phyloP scores from a whole-genome alignment of 345 rosid genomes.

The Populus euphratica region DNA sequence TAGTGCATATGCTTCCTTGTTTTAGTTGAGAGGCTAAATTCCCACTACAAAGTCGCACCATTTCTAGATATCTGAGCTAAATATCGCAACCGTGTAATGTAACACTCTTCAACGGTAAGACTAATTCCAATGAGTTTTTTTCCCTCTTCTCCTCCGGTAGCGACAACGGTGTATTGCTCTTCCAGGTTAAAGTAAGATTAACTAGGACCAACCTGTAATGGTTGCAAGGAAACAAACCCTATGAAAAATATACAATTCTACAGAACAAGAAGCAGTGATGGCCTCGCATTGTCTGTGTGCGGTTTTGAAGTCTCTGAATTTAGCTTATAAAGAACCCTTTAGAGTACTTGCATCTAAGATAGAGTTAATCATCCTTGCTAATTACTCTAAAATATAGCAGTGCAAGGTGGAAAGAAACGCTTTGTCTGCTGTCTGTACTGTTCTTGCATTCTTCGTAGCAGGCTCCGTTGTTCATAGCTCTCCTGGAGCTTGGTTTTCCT shows the following conservation, averaged over 20 bases:
- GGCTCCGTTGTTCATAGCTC: too few relatives aligned
- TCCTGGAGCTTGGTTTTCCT: too few relatives aligned
- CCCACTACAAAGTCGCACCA: slow-evolving; percentile 1
- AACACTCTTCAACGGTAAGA: not conserved
- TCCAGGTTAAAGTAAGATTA: not conserved
- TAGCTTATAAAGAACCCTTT: not conserved
- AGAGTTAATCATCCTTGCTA: not conserved
- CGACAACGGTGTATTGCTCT: not conserved
- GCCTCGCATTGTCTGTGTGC: not conserved
- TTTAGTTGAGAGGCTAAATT: not conserved
- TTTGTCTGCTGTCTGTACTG: too few relatives aligned
- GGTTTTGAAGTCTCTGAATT: not conserved
- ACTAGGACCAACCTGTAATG: not conserved
- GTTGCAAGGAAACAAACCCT: not conserved
- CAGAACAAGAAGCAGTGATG: slow-evolving; percentile 4
- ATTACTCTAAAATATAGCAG: not conserved
- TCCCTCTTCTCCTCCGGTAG: not conserved
- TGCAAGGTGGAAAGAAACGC: too few relatives aligned
- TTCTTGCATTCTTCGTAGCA: too few relatives aligned
- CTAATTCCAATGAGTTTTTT: not conserved
- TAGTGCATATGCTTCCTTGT: not conserved
- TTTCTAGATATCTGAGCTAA: not conserved
- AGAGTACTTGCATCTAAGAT: not conserved
- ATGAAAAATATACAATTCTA: not conserved
- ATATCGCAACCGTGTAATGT: not conserved